Evolutionary conservation across 2,329 filamentous ascomycete genomes (phyloP), one percentile per base, ranked within the genome.

Genomic region (Epichloe coenophiala): DNA sequence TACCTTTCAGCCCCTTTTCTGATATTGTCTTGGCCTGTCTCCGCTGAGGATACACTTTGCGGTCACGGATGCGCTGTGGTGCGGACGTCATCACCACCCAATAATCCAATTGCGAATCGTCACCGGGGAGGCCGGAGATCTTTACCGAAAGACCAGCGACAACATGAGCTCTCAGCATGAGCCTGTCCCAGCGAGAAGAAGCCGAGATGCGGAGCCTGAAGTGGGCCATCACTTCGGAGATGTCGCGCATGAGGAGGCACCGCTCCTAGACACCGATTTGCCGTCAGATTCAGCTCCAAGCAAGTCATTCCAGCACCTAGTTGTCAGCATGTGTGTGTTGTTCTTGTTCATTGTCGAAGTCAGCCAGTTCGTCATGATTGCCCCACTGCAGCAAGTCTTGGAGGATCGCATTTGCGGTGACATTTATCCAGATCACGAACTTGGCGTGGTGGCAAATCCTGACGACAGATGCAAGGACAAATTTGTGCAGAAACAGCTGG

Each of bases 391-490:
- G 47, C 71, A 73, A 49, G 68, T 80, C 47, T 69, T 75, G 55
- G 77, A 81, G 58, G 67, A 70, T 48, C 69, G 78, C 44, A 70
- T 78, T 43, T 81, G 78, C 60, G 71, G 71, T 23, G 58, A 66
- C 15, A 67, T 72, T 53, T 74, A 72, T 55, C 69, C 72, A 5
- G 63, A 68, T 2, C 61, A 69, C 43, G 57, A 65, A 23, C 60
- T 68, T 0, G 56, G 55, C 35, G 56, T 54, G 44, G 48, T 53
- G 43, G 58, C 48, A 3, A 53, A 62, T 58, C 48, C 62, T 2
- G 73, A 77, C 51, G 58, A 64, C 43, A 63, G 67, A 5, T 80
- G 77, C 63, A 80, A 80, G 57, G 59, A 61, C 3, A 59, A 65
- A 0, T 60, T 64, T 2, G 73, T 81, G 1, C 76, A 80, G 56